Conservation (phyloP, 495 filamentous ascomycete genomes). For the Amorphotheca resinae region DNA sequence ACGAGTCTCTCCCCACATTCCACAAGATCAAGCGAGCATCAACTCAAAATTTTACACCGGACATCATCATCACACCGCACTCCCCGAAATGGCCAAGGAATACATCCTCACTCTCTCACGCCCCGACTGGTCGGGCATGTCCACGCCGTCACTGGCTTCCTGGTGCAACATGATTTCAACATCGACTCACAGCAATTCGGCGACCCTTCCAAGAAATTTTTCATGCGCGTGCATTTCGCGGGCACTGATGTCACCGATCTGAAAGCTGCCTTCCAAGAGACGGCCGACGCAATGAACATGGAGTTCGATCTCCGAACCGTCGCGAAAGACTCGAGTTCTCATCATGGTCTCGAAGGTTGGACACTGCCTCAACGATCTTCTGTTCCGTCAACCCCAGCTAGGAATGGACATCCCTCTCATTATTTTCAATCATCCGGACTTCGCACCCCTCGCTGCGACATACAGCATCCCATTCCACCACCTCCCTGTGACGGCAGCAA, state of each 20-base stretch:
- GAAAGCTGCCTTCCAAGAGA: slow-evolving; percentile 38
- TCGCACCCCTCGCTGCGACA: slow-evolving; percentile 48
- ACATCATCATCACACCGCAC: too few species aligned
- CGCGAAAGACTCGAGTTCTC: slow-evolving; percentile 52
- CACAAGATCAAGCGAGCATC: too few species aligned
- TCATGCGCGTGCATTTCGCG: slow-evolving; percentile 65
- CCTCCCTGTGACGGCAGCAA: slow-evolving; percentile 56
- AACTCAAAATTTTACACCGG: too few species aligned
- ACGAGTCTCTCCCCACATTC: too few species aligned
- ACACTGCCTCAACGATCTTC: slow-evolving; percentile 68
- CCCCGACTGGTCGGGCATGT: slow-evolving; percentile 67
- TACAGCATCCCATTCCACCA: slow-evolving; percentile 64
- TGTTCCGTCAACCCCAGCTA: slow-evolving; percentile 56
- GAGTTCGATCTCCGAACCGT: slow-evolving; percentile 50
- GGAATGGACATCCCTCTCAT: slow-evolving; percentile 56
- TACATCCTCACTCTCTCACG: slow-evolving; percentile 66
- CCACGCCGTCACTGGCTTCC: slow-evolving; percentile 59
- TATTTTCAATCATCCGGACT: slow-evolving; percentile 65
- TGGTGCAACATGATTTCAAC: slow-evolving; percentile 53
- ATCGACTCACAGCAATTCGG: slow-evolving; percentile 66
- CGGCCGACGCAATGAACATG: slow-evolving; percentile 45
- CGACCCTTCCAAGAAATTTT: slow-evolving; percentile 56
- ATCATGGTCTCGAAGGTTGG: slow-evolving; percentile 78
- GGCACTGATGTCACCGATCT: slow-evolving; percentile 24
- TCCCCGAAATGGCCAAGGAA: too few species aligned